phyloP scores from a whole-genome alignment of 2,329 filamentous ascomycete species.

The Endoconidiophora laricicola region DNA sequence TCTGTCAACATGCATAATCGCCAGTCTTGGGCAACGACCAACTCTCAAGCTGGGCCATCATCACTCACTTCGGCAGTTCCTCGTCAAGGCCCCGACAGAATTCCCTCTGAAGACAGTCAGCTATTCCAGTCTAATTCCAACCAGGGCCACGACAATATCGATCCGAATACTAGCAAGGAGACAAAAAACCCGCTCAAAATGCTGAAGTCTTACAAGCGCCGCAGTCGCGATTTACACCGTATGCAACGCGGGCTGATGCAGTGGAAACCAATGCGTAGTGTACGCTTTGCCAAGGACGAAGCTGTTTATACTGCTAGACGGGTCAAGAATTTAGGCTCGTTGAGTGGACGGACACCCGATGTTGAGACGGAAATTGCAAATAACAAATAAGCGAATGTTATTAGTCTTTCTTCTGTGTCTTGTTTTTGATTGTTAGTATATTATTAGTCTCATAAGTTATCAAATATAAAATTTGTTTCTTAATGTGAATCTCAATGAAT shows the following conservation, averaged over 20 bases:
- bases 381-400: neutral
- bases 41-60: neutral
- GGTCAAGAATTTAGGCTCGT: slow-evolving; percentile 56
- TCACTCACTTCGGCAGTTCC: neutral
- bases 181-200: slow-evolving; percentile 38
- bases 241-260: slow-evolving; percentile 89
- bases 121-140: slow-evolving; percentile 18
- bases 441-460: neutral
- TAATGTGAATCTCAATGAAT: no score
- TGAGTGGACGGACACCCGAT: slow-evolving; percentile 72
- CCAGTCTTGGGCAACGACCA: neutral
- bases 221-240: slow-evolving; percentile 60
- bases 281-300: slow-evolving; percentile 77
- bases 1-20: neutral
- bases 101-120: slow-evolving; percentile 27
- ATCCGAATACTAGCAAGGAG: slow-evolving; percentile 19
- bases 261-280: slow-evolving; percentile 78
- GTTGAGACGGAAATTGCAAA: slow-evolving; percentile 53
- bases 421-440: neutral
- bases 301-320: slow-evolving; percentile 61
- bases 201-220: slow-evolving; percentile 46
- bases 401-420: neutral
- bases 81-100: neutral
- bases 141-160: slow-evolving; percentile 17
- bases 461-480: neutral